Conservation (phyloP, 306 rosid species). For the Clitoria ternatea region DNA sequence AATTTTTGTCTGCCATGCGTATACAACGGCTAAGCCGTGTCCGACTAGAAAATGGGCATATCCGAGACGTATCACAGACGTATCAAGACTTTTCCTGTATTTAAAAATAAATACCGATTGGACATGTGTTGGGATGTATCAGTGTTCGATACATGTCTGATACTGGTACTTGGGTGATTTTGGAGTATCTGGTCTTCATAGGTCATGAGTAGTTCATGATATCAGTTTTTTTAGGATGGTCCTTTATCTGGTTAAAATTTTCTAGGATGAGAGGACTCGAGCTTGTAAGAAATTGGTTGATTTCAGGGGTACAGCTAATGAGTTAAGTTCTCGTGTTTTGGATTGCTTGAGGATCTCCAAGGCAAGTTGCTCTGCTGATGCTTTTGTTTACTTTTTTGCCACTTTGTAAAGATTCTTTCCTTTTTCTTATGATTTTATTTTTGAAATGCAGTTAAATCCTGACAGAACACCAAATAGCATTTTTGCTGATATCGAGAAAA, state of each 20-base stretch:
- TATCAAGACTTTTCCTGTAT: too few relatives aligned
- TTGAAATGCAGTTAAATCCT: slow-evolving; percentile 63
- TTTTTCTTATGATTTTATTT: slow-evolving; percentile 36
- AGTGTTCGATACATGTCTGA: too few relatives aligned
- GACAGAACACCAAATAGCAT: slow-evolving; percentile 48
- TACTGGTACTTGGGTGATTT: too few relatives aligned
- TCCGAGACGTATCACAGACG: too few relatives aligned
- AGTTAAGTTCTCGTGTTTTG: slow-evolving; percentile 74
- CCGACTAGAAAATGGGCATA: too few relatives aligned
- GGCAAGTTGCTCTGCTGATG: slow-evolving; percentile 44
- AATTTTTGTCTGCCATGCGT: too few relatives aligned
- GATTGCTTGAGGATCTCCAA: slow-evolving; percentile 82
- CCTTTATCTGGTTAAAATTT: slow-evolving; percentile 30
- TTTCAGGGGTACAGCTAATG: slow-evolving; percentile 76
- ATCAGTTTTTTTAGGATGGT: slow-evolving; percentile 28
- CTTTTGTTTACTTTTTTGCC: slow-evolving; percentile 7
- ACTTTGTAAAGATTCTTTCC: slow-evolving; percentile 11
- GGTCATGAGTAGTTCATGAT: too few relatives aligned
- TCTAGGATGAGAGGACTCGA: slow-evolving; percentile 79
- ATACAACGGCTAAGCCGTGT: too few relatives aligned
- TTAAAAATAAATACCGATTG: too few relatives aligned
- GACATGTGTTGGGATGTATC: too few relatives aligned
- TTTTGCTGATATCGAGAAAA: slow-evolving; percentile 46
- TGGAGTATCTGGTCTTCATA: too few relatives aligned
- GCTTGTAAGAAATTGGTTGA: slow-evolving; percentile 70